These are phyloP conservation scores for Juncus inflexus DNA, from an alignment of 176 grass and related monocot species.

Conservation along the genomic window DNA sequence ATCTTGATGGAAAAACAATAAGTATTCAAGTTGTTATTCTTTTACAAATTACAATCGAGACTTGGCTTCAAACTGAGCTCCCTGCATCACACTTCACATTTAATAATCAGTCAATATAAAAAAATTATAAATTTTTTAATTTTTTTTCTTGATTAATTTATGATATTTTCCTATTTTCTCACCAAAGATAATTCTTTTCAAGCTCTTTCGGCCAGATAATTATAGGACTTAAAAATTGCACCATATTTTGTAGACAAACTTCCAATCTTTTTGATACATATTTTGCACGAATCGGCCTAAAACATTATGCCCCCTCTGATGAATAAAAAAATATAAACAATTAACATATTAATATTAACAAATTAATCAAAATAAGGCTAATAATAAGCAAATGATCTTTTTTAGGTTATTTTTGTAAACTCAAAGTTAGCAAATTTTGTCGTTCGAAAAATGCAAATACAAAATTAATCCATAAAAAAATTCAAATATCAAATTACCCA, in stretches of 20 bases:
- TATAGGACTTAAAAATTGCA: conserved; percentile 49
- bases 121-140: neutral
- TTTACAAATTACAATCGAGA: conserved; percentile 11
- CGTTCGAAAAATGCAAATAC: neutral
- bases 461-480: neutral
- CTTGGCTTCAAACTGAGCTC: conserved; percentile 11
- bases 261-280: conserved; percentile 44
- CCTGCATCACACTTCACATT: conserved; percentile 7
- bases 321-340: neutral
- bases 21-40: too few relatives aligned
- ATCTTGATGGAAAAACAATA: too few relatives aligned
- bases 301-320: conserved; percentile 63
- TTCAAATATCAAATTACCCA: too few relatives aligned
- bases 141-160: neutral
- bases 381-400: neutral
- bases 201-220: conserved; percentile 43
- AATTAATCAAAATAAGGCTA: neutral
- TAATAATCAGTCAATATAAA: neutral
- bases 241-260: conserved; percentile 45
- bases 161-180: conserved; percentile 16
- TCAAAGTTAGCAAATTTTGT: neutral
- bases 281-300: conserved; percentile 51
- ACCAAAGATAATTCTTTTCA: conserved; percentile 41
- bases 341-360: neutral
- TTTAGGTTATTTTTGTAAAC: neutral